Base-by-base conservation (phyloP, 257 asterid species). In the Eucommia ulmoides region DNA sequence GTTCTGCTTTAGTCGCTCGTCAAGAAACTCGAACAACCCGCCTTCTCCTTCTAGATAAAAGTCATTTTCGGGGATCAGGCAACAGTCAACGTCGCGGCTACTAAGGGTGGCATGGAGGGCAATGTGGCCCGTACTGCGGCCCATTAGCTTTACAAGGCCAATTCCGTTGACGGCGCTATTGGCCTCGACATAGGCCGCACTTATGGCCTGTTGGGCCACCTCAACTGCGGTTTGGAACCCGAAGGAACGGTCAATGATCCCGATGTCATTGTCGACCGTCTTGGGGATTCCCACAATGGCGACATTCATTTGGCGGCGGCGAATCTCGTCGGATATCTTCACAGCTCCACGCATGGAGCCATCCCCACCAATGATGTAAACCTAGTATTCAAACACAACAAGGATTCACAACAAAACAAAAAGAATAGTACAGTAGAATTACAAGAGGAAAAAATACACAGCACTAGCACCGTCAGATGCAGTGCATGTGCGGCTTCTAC, bases 121-220 rank as follows among this genome's bases (percentile, higher is more conserved):
- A 12, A 87, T 87, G 65, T 83, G 94, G 23, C 96, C 94, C 0
- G 93, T 78, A 73, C 87, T 78, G 6, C 93, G 94, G 0, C 94
- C 94, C 96, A 83, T 87, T 10, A 87, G 91, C 60, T 87, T 87
- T 33, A 87, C 96, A 41, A 87, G 48, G 20, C 93, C 94, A 8
- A 83, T 51, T 18, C 96, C 93, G 24, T 87, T 83, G 20, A 76
- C 88, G 0, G 81, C 94, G 42, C 97, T 83, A 72, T 72, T 78
- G 0, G 93, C 97, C 44, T 83, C 97, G 0, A 83, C 80, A 59
- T 87, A 81, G 17, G 88, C 93, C 0, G 91, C 89, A 33, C 8
- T 65, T 71, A 87, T 87, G 2, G 97, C 94, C 55, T 76, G 78
- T 65, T 87, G 97, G n/a, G 93, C 94, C 84, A 72, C 73, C 81